phyloP scores from a whole-genome alignment of 345 rosid genomes.

The Salix purpurea region DNA sequence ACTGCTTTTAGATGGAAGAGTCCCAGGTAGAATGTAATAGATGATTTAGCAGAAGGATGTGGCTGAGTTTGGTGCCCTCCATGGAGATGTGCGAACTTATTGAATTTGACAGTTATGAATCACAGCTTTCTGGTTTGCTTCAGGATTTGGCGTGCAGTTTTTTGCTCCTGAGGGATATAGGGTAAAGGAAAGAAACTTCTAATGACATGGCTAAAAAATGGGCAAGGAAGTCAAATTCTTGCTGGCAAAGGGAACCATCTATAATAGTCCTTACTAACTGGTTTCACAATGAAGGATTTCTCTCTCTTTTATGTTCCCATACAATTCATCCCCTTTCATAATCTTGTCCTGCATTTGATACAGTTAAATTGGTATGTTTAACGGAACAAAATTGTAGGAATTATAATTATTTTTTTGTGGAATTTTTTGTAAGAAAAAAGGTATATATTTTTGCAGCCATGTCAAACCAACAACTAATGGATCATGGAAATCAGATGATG shows the following conservation, averaged over 20 bases:
- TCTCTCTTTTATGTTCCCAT: neutral
- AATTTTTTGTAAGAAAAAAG: constrained; percentile 12
- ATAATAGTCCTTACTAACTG: neutral
- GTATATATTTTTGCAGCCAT: constrained; percentile 50
- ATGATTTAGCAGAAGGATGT: neutral
- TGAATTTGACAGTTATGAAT: neutral
- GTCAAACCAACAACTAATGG: constrained; percentile 74
- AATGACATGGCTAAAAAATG: neutral
- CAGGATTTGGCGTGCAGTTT: neutral
- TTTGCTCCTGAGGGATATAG: neutral
- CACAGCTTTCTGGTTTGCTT: neutral
- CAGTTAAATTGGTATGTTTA: too few relatives aligned
- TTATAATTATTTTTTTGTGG: neutral
- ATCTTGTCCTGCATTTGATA: neutral
- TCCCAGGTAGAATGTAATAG: neutral
- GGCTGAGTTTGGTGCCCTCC: neutral
- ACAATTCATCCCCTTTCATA: neutral
- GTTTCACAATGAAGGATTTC: neutral
- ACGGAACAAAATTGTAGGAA: neutral
- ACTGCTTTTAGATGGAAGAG: neutral
- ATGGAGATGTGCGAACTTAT: neutral
- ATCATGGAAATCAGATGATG: constrained; percentile 74
- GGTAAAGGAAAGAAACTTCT: neutral
- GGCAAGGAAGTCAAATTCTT: neutral
- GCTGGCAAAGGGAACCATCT: neutral